phyloP scores from a whole-genome alignment of 768 basidiomycete species.

The Suillus americanus region DNA sequence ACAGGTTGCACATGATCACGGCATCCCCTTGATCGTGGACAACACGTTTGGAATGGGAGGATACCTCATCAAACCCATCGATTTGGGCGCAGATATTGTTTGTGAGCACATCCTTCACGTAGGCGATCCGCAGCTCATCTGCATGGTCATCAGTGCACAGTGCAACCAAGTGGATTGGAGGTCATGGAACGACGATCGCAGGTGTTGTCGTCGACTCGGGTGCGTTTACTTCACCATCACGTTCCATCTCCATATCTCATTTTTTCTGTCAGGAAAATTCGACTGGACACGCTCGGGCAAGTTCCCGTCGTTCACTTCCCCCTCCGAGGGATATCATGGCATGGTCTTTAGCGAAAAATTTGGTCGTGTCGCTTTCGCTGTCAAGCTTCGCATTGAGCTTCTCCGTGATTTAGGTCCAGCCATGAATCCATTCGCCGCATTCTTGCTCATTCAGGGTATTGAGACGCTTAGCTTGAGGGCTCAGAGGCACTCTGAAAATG shows the following conservation, averaged over 20 bases:
- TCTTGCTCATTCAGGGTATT: constrained; percentile 58
- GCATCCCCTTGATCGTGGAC: constrained; percentile 64
- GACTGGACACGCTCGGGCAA: constrained; percentile 52
- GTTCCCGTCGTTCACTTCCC: constrained; percentile 58
- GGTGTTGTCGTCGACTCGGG: constrained; percentile 64
- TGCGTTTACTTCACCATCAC: constrained; percentile 20
- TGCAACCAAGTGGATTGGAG: constrained; percentile 69
- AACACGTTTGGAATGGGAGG: constrained; percentile 67
- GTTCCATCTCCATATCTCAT: background rate
- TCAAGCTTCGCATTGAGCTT: constrained; percentile 52
- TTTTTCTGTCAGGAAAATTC: constrained; percentile 45
- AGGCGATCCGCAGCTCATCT: background rate
- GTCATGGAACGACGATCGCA: constrained; percentile 66
- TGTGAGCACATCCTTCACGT: constrained; percentile 21
- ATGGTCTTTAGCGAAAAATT: constrained; percentile 50
- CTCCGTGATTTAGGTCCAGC: constrained; percentile 54
- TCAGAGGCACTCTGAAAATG: constrained; percentile 58
- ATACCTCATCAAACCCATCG: constrained; percentile 53
- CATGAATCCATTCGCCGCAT: constrained; percentile 57
- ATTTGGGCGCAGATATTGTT: constrained; percentile 58
- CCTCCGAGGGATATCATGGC: constrained; percentile 58
- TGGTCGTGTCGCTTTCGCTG: constrained; percentile 48
- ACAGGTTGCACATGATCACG: constrained; percentile 58
- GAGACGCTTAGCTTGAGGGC: constrained; percentile 63
- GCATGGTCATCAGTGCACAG: constrained; percentile 41